Evolutionary conservation across 331 rosid species (phyloP).

Genomic region (Arachis monticola): DNA sequence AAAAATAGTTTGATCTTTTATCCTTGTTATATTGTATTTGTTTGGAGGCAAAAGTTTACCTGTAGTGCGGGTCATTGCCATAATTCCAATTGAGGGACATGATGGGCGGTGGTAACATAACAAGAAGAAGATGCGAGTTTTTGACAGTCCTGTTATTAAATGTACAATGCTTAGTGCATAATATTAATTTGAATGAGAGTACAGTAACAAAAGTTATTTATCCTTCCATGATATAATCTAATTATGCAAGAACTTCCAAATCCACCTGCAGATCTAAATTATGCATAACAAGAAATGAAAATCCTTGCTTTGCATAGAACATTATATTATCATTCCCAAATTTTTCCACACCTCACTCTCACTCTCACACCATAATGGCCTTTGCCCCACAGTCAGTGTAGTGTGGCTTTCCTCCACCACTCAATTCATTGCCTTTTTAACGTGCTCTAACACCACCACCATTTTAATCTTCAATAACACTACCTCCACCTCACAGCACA

Average conservation of each 20-base stretch:
- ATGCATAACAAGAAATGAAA: neutral
- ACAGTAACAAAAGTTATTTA: too few relatives aligned
- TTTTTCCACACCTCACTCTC: neutral
- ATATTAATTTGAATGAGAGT: too few relatives aligned
- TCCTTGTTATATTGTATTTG: neutral
- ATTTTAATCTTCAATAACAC: neutral
- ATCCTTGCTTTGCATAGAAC: slow-evolving; percentile 15
- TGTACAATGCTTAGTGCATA: too few relatives aligned
- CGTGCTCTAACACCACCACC: slow-evolving; percentile 21
- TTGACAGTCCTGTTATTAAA: too few relatives aligned
- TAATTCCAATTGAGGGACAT: neutral
- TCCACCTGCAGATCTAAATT: neutral
- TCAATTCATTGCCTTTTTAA: slow-evolving; percentile 6
- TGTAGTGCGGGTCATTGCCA: neutral
- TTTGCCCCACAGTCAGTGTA: slow-evolving; percentile 14
- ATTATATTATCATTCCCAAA: slow-evolving; percentile 26
- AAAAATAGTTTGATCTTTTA: too few relatives aligned
- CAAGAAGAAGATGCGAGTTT: neutral
- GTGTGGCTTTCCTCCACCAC: slow-evolving; percentile 14
- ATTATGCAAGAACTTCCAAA: neutral
- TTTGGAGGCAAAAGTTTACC: neutral
- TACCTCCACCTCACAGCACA: neutral
- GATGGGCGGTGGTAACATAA: neutral
- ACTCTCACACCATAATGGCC: slow-evolving; percentile 20
- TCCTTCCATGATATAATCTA: too few relatives aligned